These are phyloP conservation scores for Liquidambar formosana DNA, from an alignment of 164 flowering plant genomes.

Conservation along the genomic window DNA sequence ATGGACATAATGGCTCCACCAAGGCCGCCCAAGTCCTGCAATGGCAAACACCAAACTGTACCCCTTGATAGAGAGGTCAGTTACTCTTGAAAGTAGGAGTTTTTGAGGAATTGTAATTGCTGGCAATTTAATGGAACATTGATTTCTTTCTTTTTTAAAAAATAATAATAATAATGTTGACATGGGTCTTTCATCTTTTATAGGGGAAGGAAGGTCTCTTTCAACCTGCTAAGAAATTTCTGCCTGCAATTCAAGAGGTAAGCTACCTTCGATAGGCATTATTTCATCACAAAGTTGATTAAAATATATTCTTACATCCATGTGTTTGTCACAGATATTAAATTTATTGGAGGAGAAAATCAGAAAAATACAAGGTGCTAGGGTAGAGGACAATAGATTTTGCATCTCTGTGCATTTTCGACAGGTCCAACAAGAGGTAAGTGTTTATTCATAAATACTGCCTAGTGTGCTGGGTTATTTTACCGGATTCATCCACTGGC, in stretches of 20 bases:
- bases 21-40: slow-evolving; percentile 16
- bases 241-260: slow-evolving; percentile 63
- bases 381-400: slow-evolving; percentile 64
- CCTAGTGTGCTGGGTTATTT: too few relatives aligned
- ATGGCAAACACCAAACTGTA: slow-evolving; percentile 26
- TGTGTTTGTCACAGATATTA: slow-evolving; percentile 36
- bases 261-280: neutral
- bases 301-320: too few relatives aligned
- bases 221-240: slow-evolving; percentile 71
- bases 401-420: slow-evolving; percentile 76
- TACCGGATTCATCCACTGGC: too few relatives aligned
- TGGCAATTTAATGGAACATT: too few relatives aligned
- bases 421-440: slow-evolving; percentile 44
- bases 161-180: neutral
- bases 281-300: too few relatives aligned
- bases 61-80: slow-evolving; percentile 40
- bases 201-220: slow-evolving; percentile 51
- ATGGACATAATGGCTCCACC: slow-evolving; percentile 67
- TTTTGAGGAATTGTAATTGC: too few relatives aligned
- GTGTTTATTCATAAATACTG: neutral
- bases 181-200: slow-evolving; percentile 6
- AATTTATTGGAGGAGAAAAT: slow-evolving; percentile 38
- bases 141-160: neutral
- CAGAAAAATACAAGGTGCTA: slow-evolving; percentile 40
- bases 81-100: too few relatives aligned